Conservation (phyloP, 2,329 filamentous ascomycete genomes). For the Atkinsonella hypoxylon region DNA sequence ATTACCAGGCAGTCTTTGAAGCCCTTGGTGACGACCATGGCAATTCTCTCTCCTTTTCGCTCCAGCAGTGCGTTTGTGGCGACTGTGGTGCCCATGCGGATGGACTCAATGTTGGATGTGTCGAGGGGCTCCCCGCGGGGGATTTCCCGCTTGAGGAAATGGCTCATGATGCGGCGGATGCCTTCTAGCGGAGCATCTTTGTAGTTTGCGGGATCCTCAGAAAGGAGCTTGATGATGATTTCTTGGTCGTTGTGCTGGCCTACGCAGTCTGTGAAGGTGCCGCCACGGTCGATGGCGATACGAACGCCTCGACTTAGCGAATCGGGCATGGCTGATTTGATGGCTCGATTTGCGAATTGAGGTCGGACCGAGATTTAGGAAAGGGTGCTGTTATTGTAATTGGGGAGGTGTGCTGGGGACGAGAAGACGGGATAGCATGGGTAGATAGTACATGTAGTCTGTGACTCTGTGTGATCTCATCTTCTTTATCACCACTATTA, state of each 20-base stretch:
- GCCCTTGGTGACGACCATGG: slow-evolving; percentile 58
- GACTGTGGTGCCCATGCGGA: slow-evolving; percentile 72
- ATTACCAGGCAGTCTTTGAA: slow-evolving; percentile 63
- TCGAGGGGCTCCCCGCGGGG: slow-evolving; percentile 23
- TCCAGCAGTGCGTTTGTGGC: slow-evolving; percentile 69
- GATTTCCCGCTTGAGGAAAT: slow-evolving; percentile 19
- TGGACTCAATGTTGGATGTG: slow-evolving; percentile 41
- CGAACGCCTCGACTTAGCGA: slow-evolving; percentile 57
- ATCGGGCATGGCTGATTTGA: background rate
- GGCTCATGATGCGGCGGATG: slow-evolving; percentile 39
- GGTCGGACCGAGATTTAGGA: too few relatives aligned
- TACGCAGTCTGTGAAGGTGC: slow-evolving; percentile 60
- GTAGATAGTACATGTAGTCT: background rate
- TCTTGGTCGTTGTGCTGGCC: slow-evolving; percentile 54
- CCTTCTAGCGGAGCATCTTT: slow-evolving; percentile 63
- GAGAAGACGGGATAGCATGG: background rate
- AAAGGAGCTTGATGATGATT: slow-evolving; percentile 59
- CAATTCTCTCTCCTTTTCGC: slow-evolving; percentile 59
- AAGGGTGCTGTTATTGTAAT: too few relatives aligned
- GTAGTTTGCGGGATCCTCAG: slow-evolving; percentile 61
- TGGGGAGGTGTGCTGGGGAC: background rate
- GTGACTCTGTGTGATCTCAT: too few relatives aligned
- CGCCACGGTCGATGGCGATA: slow-evolving; percentile 24
- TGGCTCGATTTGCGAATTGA: too few relatives aligned
- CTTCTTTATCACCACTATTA: background rate